Percentiles rank a stretch among this genome's conserved stretches.
phyloP scores from a whole-genome alignment of 495 filamentous ascomycete genomes.

The Aspergillus diversus region DNA sequence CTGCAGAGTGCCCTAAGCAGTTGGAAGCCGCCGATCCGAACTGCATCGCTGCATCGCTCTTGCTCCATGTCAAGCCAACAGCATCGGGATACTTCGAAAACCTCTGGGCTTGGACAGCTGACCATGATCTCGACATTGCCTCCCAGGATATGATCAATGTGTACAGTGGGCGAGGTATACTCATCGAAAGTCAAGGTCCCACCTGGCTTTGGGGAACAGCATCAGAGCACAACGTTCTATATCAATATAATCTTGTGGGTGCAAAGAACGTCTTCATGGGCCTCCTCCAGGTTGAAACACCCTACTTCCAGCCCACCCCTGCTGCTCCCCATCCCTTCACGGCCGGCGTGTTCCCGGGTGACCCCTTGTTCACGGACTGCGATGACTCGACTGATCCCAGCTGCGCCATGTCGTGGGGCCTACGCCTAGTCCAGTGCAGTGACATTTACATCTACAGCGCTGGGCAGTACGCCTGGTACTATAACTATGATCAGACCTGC shows the following conservation, averaged over 20 bases:
- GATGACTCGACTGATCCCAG: constrained; percentile 37
- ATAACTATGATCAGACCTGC: constrained; percentile 45
- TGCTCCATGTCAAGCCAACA: constrained; percentile 57
- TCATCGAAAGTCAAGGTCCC: constrained; percentile 51
- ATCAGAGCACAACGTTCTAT: constrained; percentile 70
- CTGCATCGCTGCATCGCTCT: constrained; percentile 59
- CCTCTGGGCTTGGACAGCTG: constrained; percentile 63
- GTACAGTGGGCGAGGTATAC: constrained; percentile 62
- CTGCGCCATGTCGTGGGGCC: constrained; percentile 64
- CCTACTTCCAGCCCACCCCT: constrained; percentile 64
- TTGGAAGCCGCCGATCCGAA: constrained; percentile 28
- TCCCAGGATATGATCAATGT: constrained; percentile 58
- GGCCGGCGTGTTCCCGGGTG: constrained; percentile 44
- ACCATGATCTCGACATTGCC: constrained; percentile 64
- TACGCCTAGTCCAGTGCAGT: no score
- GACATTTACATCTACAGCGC: no score
- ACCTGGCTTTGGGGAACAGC: constrained; percentile 69
- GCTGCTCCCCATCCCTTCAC: constrained; percentile 57
- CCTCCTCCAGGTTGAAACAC: constrained; percentile 82
- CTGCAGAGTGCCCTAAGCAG: neutral
- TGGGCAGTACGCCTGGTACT: constrained; percentile 73
- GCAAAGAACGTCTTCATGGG: constrained; percentile 70
- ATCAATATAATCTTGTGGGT: constrained; percentile 74
- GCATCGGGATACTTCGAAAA: constrained; percentile 60
- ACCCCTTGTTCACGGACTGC: constrained; percentile 58